These are phyloP conservation scores for Cucurbita ficifolia DNA, from an alignment of 306 rosid genomes.

Conservation along the genomic window DNA sequence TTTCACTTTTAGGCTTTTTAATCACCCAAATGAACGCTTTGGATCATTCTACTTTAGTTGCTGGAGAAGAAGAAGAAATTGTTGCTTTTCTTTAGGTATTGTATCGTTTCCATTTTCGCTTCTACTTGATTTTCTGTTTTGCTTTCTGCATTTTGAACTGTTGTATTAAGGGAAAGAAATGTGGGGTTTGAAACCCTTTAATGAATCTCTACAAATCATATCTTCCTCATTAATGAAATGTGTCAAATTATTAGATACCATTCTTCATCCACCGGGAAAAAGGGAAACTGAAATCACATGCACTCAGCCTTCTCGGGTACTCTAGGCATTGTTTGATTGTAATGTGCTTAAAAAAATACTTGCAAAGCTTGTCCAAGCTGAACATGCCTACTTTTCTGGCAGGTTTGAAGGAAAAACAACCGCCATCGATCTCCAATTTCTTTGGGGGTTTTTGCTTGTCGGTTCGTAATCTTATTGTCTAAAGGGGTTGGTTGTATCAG, in stretches of 20 bases:
- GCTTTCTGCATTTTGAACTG: background rate
- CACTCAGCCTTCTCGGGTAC: constrained; percentile 8
- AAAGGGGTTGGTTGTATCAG: constrained; percentile 1
- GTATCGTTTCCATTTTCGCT: background rate
- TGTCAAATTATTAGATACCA: constrained; percentile 5
- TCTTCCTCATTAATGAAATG: constrained; percentile 5
- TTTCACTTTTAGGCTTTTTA: background rate
- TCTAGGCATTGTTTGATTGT: constrained; percentile 6
- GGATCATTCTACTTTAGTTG: background rate
- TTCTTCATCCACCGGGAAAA: constrained; percentile 8
- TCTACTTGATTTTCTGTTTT: background rate
- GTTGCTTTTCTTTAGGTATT: background rate
- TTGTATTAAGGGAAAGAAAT: background rate
- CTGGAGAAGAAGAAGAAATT: background rate
- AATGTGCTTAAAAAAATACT: constrained; percentile 3
- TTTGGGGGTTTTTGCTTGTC: background rate
- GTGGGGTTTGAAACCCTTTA: background rate
- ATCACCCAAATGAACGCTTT: background rate
- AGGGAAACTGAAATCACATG: background rate
- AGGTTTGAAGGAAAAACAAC: background rate
- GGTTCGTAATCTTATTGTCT: background rate
- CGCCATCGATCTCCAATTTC: background rate
- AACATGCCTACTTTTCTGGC: background rate
- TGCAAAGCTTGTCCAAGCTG: background rate
- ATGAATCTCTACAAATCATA: background rate